These are phyloP conservation scores for Daldinia sp. DNA, from an alignment of 2,329 filamentous ascomycete species.

Conservation along the genomic window DNA sequence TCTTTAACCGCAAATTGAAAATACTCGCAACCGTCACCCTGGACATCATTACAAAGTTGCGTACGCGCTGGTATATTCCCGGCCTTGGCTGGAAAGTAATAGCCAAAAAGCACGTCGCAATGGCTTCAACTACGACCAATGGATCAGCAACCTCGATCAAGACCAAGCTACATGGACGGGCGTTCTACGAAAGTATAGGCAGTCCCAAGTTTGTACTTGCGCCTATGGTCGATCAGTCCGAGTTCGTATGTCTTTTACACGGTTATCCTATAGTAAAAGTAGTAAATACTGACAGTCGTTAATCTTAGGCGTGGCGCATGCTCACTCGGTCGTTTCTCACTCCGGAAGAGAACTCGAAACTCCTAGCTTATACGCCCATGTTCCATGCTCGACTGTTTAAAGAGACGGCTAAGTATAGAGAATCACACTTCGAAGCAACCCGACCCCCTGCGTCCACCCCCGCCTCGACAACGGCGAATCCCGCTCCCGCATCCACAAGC, in stretches of 20 bases:
- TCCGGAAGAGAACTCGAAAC: conserved; percentile 65
- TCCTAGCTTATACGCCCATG: conserved; percentile 96
- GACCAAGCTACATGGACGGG: conserved; percentile 78
- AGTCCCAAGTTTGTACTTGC: conserved; percentile 90
- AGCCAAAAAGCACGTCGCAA: conserved; percentile 29
- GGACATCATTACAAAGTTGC: conserved; percentile 21
- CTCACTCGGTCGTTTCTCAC: conserved; percentile 92
- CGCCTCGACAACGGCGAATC: conserved; percentile 4
- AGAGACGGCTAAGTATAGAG: conserved; percentile 78
- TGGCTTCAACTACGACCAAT: conserved; percentile 42
- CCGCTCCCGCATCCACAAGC: not conserved
- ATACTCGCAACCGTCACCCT: conserved; percentile 16
- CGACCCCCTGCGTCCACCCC: conserved; percentile 41
- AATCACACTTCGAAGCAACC: conserved; percentile 80
- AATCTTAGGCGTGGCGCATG: conserved; percentile 86
- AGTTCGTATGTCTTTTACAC: conserved; percentile 74
- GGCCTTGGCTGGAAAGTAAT: conserved; percentile 34
- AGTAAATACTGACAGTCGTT: conserved; percentile 16
- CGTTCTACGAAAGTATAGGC: conserved; percentile 94
- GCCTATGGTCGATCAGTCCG: conserved; percentile 98
- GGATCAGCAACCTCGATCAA: conserved; percentile 42
- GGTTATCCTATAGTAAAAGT: not conserved
- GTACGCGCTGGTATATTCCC: conserved; percentile 25
- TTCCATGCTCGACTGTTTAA: conserved; percentile 89
- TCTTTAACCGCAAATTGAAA: not conserved